These are phyloP conservation scores for Lentinula guzmanii DNA, from an alignment of 768 basidiomycete species.

Conservation along the genomic window DNA sequence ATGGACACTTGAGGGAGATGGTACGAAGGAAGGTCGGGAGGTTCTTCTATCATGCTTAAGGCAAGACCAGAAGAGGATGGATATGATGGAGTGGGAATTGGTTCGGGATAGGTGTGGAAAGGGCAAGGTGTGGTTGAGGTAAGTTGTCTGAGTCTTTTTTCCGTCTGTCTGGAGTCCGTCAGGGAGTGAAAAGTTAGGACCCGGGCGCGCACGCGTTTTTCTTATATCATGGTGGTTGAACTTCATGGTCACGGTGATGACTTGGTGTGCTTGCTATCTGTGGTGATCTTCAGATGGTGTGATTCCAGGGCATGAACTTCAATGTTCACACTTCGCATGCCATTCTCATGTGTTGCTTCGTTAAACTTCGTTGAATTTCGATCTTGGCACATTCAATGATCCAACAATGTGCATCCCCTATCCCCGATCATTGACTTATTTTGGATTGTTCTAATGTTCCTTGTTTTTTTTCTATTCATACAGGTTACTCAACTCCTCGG, in stretches of 20 bases:
- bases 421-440: background rate
- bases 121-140: constrained; percentile 64
- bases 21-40: constrained; percentile 61
- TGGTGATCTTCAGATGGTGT: background rate
- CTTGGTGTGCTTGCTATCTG: background rate
- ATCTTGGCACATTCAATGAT: background rate
- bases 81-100: constrained; percentile 42
- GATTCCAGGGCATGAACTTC: background rate
- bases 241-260: background rate
- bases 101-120: constrained; percentile 56
- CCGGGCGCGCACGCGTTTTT: too few species aligned
- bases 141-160: constrained; percentile 13
- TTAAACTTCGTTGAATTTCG: too few species aligned
- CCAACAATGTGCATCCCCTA: background rate
- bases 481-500: constrained; percentile 5
- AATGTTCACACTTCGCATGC: background rate
- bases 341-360: background rate
- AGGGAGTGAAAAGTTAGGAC: background rate
- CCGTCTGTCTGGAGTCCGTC: background rate
- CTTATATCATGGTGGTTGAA: background rate
- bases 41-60: constrained; percentile 49
- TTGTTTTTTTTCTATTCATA: background rate
- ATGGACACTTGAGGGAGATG: constrained; percentile 78
- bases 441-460: background rate
- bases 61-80: constrained; percentile 24